These are phyloP conservation scores for Pyricularia pennisetigena DNA, from an alignment of 2,329 filamentous ascomycete genomes.

Conservation along the genomic window DNA sequence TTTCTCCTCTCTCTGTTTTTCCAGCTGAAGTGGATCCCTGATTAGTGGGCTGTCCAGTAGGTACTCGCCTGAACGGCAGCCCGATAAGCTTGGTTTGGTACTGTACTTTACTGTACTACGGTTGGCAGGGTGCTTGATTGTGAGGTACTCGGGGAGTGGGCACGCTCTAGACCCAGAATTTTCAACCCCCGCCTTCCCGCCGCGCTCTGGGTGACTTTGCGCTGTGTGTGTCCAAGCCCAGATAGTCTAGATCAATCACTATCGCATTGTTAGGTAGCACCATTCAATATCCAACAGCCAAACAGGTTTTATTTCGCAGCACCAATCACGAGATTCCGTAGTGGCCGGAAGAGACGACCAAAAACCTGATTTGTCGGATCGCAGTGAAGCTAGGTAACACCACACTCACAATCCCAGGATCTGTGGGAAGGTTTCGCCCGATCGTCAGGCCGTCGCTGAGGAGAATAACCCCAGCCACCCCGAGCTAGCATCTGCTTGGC, in stretches of 20 bases:
- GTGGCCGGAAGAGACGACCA: no score
- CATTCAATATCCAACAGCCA: not conserved
- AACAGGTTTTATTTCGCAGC: not conserved
- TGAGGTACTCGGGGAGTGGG: not conserved
- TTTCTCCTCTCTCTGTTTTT: not conserved
- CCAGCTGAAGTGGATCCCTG: not conserved
- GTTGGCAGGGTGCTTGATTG: not conserved
- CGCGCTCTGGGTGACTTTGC: not conserved
- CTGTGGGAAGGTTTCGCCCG: not conserved
- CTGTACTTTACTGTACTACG: not conserved
- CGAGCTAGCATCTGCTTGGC: not conserved
- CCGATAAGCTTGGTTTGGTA: not conserved
- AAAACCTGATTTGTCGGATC: not conserved
- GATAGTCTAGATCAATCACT: not conserved
- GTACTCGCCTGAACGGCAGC: not conserved
- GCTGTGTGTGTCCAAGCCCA: not conserved
- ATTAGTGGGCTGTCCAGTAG: not conserved
- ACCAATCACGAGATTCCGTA: not conserved
- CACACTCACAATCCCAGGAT: not conserved
- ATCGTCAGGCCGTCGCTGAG: not conserved
- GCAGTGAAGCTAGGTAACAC: not conserved
- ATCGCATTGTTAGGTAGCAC: not conserved
- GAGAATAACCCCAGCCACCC: not conserved
- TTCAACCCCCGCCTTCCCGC: conserved; percentile 1
- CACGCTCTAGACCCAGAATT: not conserved